These are phyloP conservation scores for Nemania sp. DNA, from an alignment of 2,329 filamentous ascomycete species.

Conservation along the genomic window DNA sequence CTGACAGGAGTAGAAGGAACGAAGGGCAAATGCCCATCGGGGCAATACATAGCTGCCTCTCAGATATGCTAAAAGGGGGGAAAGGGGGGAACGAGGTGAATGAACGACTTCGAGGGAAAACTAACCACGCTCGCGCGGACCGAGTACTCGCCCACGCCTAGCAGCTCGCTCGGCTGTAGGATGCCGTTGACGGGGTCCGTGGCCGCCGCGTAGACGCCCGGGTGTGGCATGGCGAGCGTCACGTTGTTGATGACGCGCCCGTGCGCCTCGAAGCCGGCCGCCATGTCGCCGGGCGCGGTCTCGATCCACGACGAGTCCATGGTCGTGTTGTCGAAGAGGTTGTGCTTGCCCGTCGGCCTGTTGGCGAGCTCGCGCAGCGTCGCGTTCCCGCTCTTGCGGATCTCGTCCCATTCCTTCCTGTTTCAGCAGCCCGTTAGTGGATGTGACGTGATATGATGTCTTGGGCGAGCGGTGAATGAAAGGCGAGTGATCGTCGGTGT, in stretches of 20 bases:
- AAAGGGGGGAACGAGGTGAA: too few species aligned
- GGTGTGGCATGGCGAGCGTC: slow-evolving; percentile 77
- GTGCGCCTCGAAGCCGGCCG: slow-evolving; percentile 52
- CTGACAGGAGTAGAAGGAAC: too few species aligned
- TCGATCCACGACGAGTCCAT: slow-evolving; percentile 72
- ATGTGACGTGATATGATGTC: too few species aligned
- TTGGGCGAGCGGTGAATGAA: too few species aligned
- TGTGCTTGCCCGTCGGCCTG: slow-evolving; percentile 64
- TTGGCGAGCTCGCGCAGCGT: slow-evolving; percentile 46
- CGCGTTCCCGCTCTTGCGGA: slow-evolving; percentile 50
- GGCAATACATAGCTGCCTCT: too few species aligned
- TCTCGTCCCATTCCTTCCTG: slow-evolving; percentile 55
- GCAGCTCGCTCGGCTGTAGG: slow-evolving; percentile 68
- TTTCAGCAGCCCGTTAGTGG: too few species aligned
- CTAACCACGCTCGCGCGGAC: slow-evolving; percentile 70
- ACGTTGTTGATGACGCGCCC: slow-evolving; percentile 73
- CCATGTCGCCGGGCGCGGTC: slow-evolving; percentile 55
- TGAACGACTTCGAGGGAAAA: too few species aligned
- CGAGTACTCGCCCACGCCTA: slow-evolving; percentile 70
- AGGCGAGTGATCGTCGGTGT: too few species aligned
- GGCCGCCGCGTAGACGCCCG: slow-evolving; percentile 67
- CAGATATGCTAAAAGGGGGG: too few species aligned
- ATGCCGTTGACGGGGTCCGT: slow-evolving; percentile 66
- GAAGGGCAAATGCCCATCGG: too few species aligned
- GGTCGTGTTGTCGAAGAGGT: slow-evolving; percentile 74